A percentile compares a stretch with the other conserved stretches of the same genome.
Conservation (phyloP, 1,284 basidiomycete species). For the Retiboletus fuscus region DNA sequence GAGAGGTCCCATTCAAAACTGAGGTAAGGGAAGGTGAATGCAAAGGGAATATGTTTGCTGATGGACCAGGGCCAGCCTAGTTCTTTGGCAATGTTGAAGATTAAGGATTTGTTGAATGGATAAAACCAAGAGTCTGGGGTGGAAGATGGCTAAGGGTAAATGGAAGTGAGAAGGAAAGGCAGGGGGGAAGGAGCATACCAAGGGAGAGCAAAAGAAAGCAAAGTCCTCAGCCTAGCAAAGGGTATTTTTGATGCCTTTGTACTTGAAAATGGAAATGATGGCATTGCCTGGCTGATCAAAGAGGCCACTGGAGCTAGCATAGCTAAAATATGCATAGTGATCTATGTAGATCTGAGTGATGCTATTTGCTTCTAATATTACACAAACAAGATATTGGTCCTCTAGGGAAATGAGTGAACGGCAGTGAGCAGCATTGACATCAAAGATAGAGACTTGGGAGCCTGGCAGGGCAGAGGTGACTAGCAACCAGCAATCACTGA, state of each 20-base stretch:
- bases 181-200: background rate
- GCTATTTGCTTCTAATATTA: conserved; percentile 29
- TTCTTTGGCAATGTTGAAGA: no score
- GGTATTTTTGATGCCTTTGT: no score
- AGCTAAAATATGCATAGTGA: conserved; percentile 2
- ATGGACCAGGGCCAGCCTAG: no score
- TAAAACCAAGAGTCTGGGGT: no score
- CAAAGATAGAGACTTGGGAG: conserved; percentile 36
- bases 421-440: conserved; percentile 40
- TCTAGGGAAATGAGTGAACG: conserved; percentile 27
- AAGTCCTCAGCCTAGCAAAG: background rate
- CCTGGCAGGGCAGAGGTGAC: conserved; percentile 31
- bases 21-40: no score
- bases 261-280: background rate
- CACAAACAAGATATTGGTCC: conserved; percentile 34
- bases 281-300: background rate
- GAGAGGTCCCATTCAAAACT: no score
- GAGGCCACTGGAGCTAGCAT: background rate
- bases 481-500: conserved; percentile 34
- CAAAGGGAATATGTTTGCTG: no score
- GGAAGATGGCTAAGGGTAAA: no score
- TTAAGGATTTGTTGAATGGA: no score
- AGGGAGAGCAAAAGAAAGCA: background rate
- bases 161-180: no score
- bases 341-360: conserved; percentile 19